Conservation (phyloP, 2,329 filamentous ascomycete species). For the Alternaria brassicicola region DNA sequence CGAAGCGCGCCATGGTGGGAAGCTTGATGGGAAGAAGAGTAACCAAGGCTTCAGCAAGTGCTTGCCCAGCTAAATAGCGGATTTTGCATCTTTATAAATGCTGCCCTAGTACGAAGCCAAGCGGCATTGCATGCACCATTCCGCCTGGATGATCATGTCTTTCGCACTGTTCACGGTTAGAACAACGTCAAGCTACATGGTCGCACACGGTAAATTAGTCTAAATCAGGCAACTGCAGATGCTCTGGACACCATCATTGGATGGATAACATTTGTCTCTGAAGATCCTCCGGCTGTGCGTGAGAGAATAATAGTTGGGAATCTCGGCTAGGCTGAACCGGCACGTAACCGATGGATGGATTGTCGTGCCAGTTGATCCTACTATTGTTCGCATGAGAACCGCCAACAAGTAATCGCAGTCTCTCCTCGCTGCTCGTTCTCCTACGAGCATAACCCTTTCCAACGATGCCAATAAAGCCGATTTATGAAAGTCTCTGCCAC, state of each 20-base stretch:
- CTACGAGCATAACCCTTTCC: neutral
- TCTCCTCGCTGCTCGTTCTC: neutral
- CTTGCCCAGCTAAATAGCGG: constrained; percentile 1
- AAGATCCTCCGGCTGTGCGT: constrained; percentile 18
- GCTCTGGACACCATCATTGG: constrained; percentile 15
- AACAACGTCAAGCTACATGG: neutral
- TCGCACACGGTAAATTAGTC: constrained; percentile 16
- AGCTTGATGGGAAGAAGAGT: constrained; percentile 15
- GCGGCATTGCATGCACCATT: neutral
- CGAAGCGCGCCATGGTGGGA: constrained; percentile 32
- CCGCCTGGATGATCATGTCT: neutral
- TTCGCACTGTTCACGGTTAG: neutral
- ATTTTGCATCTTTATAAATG: constrained; percentile 15
- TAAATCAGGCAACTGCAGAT: constrained; percentile 19
- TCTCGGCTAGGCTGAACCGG: neutral
- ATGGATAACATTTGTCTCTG: constrained; percentile 9
- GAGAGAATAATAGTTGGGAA: constrained; percentile 5
- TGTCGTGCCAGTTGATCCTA: neutral
- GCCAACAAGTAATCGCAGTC: too few relatives aligned
- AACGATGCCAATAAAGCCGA: neutral
- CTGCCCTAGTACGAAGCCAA: neutral
- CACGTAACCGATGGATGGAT: constrained; percentile 5
- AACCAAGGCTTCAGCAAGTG: constrained; percentile 5
- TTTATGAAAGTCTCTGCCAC: neutral
- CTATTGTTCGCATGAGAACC: neutral